phyloP scores from a whole-genome alignment of 495 filamentous ascomycete genomes.

The Chlorociboria aeruginascens region DNA sequence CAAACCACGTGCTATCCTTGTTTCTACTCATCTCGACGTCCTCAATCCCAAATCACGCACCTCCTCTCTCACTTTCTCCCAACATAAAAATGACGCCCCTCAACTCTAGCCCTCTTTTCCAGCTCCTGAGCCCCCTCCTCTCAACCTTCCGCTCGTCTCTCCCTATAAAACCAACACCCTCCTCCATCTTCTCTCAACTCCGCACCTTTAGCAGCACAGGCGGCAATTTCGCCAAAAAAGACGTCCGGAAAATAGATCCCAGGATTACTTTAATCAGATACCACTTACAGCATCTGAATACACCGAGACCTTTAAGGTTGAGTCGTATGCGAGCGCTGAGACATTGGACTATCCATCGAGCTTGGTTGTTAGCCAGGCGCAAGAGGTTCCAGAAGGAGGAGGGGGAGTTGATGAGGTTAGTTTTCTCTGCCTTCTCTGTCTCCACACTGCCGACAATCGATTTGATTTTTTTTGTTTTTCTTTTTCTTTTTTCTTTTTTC shows the following conservation, averaged over 20 bases:
- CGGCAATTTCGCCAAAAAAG: conserved; percentile 3
- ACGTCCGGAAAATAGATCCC: conserved; percentile 7
- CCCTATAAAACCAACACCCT: neutral
- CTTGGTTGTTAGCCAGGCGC: conserved; percentile 65
- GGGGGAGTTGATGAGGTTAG: conserved; percentile 51
- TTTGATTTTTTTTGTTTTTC: neutral
- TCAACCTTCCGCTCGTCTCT: conserved; percentile 7
- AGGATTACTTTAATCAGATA: conserved; percentile 18
- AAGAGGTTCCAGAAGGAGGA: conserved; percentile 47
- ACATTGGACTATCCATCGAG: conserved; percentile 98
- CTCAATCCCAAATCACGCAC: no score
- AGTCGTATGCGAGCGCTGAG: conserved; percentile 78
- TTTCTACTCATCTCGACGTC: no score
- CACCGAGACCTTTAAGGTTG: conserved; percentile 56
- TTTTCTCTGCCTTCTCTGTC: neutral
- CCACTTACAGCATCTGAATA: conserved; percentile 18
- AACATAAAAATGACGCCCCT: conserved; percentile 6
- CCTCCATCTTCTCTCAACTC: neutral
- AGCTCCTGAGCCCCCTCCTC: conserved; percentile 12
- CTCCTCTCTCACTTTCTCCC: neutral
- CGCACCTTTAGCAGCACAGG: conserved; percentile 3
- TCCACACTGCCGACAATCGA: no score
- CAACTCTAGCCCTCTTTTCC: conserved; percentile 2
- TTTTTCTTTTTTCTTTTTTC: neutral
- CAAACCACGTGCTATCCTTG: neutral